Base-by-base conservation (phyloP, 2,329 filamentous ascomycete species). In the Sarocladium strictum region DNA sequence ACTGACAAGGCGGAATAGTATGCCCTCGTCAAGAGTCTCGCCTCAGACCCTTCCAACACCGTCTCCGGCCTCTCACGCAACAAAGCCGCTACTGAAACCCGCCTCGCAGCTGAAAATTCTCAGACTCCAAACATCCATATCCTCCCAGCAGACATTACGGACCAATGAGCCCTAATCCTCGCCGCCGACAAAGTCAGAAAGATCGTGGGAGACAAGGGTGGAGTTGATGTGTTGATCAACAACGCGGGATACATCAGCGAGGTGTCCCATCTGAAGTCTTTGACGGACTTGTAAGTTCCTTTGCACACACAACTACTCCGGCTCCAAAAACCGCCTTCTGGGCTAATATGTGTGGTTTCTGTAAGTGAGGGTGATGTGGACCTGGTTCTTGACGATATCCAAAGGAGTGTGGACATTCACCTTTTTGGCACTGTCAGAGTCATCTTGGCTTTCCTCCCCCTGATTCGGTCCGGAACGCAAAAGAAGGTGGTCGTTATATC, bases 221-320 rank as follows among this genome's bases (percentile, higher is more conserved):
- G 35, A 2, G 61, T 76, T 3, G 74, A 77, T 50, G 64, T 76
- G 21, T 54, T 77, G 1, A 60, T 77, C 51, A 72, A 70, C 56
- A 78, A 76, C 59, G 73, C 73, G 0, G 75, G 71, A 3, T 45
- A 45, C 15, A 15, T 45, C 19, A 45, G 40, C 24, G 17, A 45
- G 4, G 11, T 17, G 11, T 15, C 40, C 7, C 17, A 23, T 9
- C 40, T 45, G 9, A 45, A 45, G 40, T 45, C 40, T 7, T 7
- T 45, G 17, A 45, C 7, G 19, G 40, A 45, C 15, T 45, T 26
- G 40, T 45, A 12, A 14, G 40, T 45, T 12, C 9, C 40, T n/a
- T n/a, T n/a, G n/a, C n/a, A n/a, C n/a, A n/a, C n/a, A n/a, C n/a
- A n/a, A n/a, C n/a, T n/a, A n/a, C n/a, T n/a, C n/a, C n/a, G n/a